Base-by-base conservation (phyloP, 2,329 filamentous ascomycete genomes). In the Thelonectria rubi region DNA sequence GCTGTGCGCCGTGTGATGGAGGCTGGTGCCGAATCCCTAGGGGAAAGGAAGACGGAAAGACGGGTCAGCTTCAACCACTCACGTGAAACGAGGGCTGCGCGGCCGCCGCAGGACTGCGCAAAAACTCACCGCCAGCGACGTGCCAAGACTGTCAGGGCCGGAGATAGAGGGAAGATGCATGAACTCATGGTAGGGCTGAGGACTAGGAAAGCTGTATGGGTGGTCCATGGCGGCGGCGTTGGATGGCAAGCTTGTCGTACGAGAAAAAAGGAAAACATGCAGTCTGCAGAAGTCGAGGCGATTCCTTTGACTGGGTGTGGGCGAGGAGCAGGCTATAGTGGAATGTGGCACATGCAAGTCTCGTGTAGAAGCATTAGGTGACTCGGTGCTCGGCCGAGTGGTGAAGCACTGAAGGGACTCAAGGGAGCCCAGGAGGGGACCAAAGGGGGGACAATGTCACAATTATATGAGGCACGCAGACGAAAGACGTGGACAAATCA, bases 171-270 rank as follows among this genome's bases (percentile, higher is more conserved):
- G 76, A 52, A 86, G 80, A 64, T 80, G 77, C 72, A 86, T 80
- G 72, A 86, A 86, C 67, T 80, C 79, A 68, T 82, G 82, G 75
- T 84, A 86, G 49, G 81, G 77, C 76, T 84, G 82, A 62, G 77
- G 71, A 70, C 77, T 78, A 53, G 79, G 67, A 73, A 83, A 86
- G 43, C 79, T 73, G 62, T 83, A 83, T 62, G 77, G 75, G 49
- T 82, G 86, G 72, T 86, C 83, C 84, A 87, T 86, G 66, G 62
- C 65, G 66, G 62, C 65, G 63, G 62, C 32, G 46, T 21, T 15
- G 10, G 40, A 39, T 47, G 48, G 47, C 43, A 42, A 24, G 12
- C 39, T 24, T 7, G 11, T 52, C 8, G 50, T 20, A 14, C 12
- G 54, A 30, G 21, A n/a, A 14, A 24, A 52, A 30, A 42, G 49